These are phyloP conservation scores for Pelargonium cotyledonis DNA, from an alignment of 441 rosid species.

Conservation along the genomic window DNA sequence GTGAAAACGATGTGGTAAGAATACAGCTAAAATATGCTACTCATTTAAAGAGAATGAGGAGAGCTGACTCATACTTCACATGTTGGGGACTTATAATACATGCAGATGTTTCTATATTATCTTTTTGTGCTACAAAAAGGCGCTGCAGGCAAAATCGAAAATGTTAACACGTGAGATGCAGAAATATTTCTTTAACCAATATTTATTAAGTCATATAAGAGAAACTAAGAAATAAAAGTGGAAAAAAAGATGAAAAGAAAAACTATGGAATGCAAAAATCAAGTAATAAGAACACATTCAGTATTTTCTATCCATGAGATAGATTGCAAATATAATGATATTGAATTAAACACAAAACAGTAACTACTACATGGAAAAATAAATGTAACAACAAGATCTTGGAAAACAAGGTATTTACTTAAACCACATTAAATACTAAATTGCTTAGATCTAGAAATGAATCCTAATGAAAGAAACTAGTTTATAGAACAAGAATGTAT, in stretches of 20 bases:
- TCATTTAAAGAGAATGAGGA: conserved; percentile 4
- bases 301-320: not conserved
- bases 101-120: conserved; percentile 58
- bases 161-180: conserved; percentile 5
- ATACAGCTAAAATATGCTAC: conserved; percentile 12
- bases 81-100: conserved; percentile 74
- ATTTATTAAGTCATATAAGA: conserved; percentile 3
- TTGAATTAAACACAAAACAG: too few species aligned
- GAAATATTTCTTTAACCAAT: not conserved
- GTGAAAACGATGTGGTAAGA: conserved; percentile 15
- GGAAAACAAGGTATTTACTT: too few species aligned
- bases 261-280: not conserved
- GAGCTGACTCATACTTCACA: conserved; percentile 49
- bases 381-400: too few species aligned
- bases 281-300: not conserved
- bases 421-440: too few species aligned
- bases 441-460: too few species aligned
- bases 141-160: conserved; percentile 37
- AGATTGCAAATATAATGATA: not conserved
- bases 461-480: too few species aligned
- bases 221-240: not conserved
- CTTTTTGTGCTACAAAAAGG: conserved; percentile 65
- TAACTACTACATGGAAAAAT: too few species aligned
- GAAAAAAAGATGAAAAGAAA: not conserved
- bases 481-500: too few species aligned